These are phyloP conservation scores for Penicillium sp. DNA, from an alignment of 2,329 filamentous ascomycete genomes.

Conservation along the genomic window DNA sequence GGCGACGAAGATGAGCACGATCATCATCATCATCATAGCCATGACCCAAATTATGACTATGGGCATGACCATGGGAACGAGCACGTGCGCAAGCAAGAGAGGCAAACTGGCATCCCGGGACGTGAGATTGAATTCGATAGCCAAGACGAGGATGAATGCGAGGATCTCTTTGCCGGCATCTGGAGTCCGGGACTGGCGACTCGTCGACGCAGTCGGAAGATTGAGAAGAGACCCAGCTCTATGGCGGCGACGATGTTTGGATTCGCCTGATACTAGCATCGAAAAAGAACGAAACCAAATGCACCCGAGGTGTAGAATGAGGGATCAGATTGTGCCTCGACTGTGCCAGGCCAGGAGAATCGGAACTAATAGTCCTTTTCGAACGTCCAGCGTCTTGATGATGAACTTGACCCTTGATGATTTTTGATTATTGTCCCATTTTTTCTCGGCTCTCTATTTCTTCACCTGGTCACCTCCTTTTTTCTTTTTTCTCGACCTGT, in stretches of 20 bases:
- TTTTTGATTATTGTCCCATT: too few species aligned
- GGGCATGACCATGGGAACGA: too few species aligned
- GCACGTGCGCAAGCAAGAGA: neutral
- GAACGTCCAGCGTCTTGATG: too few species aligned
- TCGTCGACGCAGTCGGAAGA: constrained; percentile 38
- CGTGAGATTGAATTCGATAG: constrained; percentile 54
- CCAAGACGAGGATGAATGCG: constrained; percentile 62
- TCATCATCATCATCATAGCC: too few species aligned
- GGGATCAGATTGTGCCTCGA: neutral
- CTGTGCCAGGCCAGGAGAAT: too few species aligned
- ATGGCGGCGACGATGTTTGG: constrained; percentile 20
- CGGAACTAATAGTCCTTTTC: too few species aligned
- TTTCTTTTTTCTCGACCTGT: too few species aligned
- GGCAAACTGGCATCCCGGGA: constrained; percentile 16
- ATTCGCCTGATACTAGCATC: constrained; percentile 9
- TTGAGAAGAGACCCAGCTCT: constrained; percentile 18
- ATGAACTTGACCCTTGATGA: too few species aligned
- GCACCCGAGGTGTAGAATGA: neutral
- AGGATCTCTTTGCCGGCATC: constrained; percentile 57
- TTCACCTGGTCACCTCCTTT: too few species aligned
- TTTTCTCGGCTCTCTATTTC: too few species aligned
- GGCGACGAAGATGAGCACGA: too few species aligned
- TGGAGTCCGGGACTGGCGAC: constrained; percentile 53
- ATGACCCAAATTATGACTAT: too few species aligned
- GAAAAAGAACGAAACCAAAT: neutral